Conservation (phyloP, 306 rosid genomes). For the Glycine soja region DNA sequence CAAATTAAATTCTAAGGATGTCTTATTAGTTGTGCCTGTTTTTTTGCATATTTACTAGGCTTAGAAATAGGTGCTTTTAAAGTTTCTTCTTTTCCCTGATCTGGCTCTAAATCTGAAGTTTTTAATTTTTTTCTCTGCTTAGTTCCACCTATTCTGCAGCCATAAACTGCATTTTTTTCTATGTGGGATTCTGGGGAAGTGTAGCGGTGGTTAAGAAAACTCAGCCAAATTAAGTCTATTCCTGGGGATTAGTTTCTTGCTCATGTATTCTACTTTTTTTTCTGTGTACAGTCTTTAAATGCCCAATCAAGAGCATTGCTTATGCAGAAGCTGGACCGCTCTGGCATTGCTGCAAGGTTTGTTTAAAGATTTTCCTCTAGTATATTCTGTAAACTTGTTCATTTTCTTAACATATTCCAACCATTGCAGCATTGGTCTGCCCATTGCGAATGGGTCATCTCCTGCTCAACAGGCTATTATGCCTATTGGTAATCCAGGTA, state of each 20-base stretch:
- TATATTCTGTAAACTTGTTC: neutral
- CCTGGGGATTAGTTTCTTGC: neutral
- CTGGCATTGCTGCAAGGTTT: slow-evolving; percentile 94
- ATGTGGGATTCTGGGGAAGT: neutral
- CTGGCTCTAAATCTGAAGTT: neutral
- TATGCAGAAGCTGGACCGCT: slow-evolving; percentile 94
- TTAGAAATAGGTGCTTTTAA: neutral
- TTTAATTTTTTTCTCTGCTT: neutral
- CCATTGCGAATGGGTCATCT: slow-evolving; percentile 72
- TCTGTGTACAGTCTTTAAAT: slow-evolving; percentile 76
- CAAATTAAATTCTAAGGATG: neutral
- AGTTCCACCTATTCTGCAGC: slow-evolving; percentile 10
- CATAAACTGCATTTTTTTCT: neutral
- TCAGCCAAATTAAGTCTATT: neutral
- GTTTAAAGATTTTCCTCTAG: slow-evolving; percentile 33
- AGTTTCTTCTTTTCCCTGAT: neutral
- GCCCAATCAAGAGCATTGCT: slow-evolving; percentile 97
- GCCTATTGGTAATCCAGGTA: slow-evolving; percentile 77
- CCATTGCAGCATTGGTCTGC: slow-evolving; percentile 78
- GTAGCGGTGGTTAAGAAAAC: neutral
- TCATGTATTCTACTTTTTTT: slow-evolving; percentile 28
- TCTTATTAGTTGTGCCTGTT: neutral
- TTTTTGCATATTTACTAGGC: slow-evolving; percentile 14
- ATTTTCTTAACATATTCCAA: slow-evolving; percentile 32
- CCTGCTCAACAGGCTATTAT: slow-evolving; percentile 62